Percentiles rank a stretch among this genome's conserved stretches.
These are phyloP conservation scores for Pezicula neosporulosa DNA, from an alignment of 2,329 filamentous ascomycete species.

Conservation along the genomic window DNA sequence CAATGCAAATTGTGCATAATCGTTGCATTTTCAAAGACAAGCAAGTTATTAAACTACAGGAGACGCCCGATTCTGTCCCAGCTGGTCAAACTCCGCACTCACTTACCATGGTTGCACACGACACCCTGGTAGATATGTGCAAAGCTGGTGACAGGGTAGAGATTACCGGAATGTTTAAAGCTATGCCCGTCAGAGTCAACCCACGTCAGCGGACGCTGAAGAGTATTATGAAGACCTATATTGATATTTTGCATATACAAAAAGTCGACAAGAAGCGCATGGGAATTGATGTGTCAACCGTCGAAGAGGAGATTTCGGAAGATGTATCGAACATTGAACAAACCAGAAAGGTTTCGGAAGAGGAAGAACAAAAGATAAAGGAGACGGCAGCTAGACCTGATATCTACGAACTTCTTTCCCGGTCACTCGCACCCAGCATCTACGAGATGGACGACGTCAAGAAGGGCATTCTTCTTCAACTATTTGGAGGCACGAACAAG, in stretches of 20 bases:
- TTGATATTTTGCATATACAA: slow-evolving; percentile 92
- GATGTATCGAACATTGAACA: slow-evolving; percentile 72
- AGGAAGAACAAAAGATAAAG: slow-evolving; percentile 87
- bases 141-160: slow-evolving; percentile 96
- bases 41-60: slow-evolving; percentile 97
- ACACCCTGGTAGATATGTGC: slow-evolving; percentile 95
- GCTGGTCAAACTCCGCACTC: slow-evolving; percentile 97
- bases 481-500: slow-evolving; percentile 98
- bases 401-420: slow-evolving; percentile 87
- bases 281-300: slow-evolving; percentile 84
- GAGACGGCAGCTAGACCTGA: slow-evolving; percentile 76
- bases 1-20: slow-evolving; percentile 98
- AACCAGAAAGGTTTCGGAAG: slow-evolving; percentile 74
- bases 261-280: slow-evolving; percentile 95
- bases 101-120: slow-evolving; percentile 92
- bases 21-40: slow-evolving; percentile 93
- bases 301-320: slow-evolving; percentile 70
- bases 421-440: slow-evolving; percentile 89
- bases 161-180: slow-evolving; percentile 95
- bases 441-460: slow-evolving; percentile 99
- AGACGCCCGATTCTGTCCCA: slow-evolving; percentile 92
- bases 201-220: slow-evolving; percentile 90
- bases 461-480: slow-evolving; percentile 93
- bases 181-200: slow-evolving; percentile 90
- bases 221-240: slow-evolving; percentile 95